Evolutionary conservation across 371 early-diverging fungal genomes (phyloP), one percentile per base, ranked within the genome.

Genomic region (Mortierella sp.): DNA sequence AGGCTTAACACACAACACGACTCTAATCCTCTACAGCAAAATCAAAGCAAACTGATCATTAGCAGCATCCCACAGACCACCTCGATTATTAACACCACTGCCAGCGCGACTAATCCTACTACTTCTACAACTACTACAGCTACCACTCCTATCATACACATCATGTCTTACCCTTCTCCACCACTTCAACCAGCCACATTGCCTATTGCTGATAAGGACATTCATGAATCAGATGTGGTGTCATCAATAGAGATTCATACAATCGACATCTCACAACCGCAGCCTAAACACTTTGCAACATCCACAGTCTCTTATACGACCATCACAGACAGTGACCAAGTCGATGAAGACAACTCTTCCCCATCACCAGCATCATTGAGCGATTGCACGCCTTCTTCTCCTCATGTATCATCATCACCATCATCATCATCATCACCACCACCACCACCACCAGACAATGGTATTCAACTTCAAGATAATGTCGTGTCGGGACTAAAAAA

Each of bases 141-240:
- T 13, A 16, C 40, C 32, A 38, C 60, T 48, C 21, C 58, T 38
- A 58, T 32, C 47, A 36, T 50, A 41, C 41, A 69, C 22, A 55
- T 62, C 47, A 70, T 58, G 57, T 22, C n/a, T 11, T 58, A 60
- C 38, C 65, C 61, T 47, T 65, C 65, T 28, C 72, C 62, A 22
- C 60, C 72, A 50, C 40, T 52, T 57, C 58, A 64, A 50, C 47
- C 58, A 43, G 22, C 52, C 16, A 58, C 52, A 50, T 22, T 11
- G 47, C 2, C 45, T 9, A 16, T 16, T 43, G 45, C 10, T 43
- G 67, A 63, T 15, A 41, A 63, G 45, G n/a, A 9, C 48, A 22
- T 24, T 21, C n/a, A 15, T 50, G 64, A 52, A 22, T 19, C 64
- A 33, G 15, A 40, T 33, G 6, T 50, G 5, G 63, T 61, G 11